phyloP scores from a whole-genome alignment of 441 rosid species.

The Dalechampia spathulata region DNA sequence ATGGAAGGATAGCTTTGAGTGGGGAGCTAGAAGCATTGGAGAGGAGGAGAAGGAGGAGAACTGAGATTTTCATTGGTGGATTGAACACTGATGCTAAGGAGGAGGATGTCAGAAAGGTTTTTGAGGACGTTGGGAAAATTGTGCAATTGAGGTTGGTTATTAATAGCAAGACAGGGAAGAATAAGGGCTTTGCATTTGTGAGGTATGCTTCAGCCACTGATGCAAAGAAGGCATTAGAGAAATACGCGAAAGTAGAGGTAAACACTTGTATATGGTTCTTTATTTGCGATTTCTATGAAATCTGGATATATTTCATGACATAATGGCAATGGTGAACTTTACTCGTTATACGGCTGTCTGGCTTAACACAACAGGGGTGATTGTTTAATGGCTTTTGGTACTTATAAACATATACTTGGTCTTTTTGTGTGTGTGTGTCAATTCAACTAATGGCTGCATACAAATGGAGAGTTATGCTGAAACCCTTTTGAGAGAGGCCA shows the following conservation, averaged over 20 bases:
- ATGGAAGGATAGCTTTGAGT: conserved; percentile 19
- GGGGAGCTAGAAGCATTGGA: conserved; percentile 29
- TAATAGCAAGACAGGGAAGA: conserved; percentile 20
- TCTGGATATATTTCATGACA: neutral
- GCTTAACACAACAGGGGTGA: neutral
- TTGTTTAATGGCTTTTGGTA: neutral
- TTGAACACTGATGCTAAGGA: conserved; percentile 22
- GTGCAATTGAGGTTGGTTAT: conserved; percentile 20
- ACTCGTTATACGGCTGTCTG: neutral
- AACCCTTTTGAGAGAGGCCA: no score
- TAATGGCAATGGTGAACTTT: neutral
- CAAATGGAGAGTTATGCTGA: no score
- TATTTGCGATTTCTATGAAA: conserved; percentile 1
- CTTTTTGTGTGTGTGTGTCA: no score
- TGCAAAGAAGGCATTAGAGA: conserved; percentile 30
- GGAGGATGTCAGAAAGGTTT: conserved; percentile 25
- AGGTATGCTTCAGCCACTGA: conserved; percentile 25
- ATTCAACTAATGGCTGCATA: no score
- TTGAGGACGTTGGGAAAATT: conserved; percentile 26
- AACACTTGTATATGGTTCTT: neutral
- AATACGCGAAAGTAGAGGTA: conserved; percentile 22
- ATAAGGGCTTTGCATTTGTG: conserved; percentile 30
- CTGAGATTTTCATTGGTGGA: conserved; percentile 34
- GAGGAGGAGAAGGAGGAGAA: conserved; percentile 23
- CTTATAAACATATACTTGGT: neutral